Base-by-base conservation (phyloP, 1,284 basidiomycete species). In the Cryptococcus depauperatus region DNA sequence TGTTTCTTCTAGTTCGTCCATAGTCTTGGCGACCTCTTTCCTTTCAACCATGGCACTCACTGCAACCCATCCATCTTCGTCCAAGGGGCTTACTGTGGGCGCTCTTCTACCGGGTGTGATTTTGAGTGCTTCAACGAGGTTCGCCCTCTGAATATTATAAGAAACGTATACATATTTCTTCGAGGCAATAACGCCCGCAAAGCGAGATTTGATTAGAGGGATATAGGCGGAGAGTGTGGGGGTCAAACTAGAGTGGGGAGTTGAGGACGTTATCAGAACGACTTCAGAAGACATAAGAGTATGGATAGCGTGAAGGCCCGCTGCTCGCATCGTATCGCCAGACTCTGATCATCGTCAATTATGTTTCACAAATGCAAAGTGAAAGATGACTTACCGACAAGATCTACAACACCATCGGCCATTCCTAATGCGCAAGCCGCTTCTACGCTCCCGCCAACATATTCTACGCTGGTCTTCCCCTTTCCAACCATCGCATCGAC, bases 291-390 rank as follows among this genome's bases (percentile, higher is more conserved):
- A 70, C 46, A 97, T 79, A 13, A 98, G 71, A 2, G 89, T 93
- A 35, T 83, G 84, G 62, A 98, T 95, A 26, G 91, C 81, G 69
- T 88, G 86, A 44, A 99, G 76, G 38, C 93, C 93, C 2, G 92
- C 93, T 21, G 93, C 95, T 34, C 93, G 88, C 95, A 99, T 99
- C 2, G 93, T 99, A 62, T 98, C 95, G 25, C 93, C 93, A n/a
- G 89, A 95, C 72, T 98, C 93, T 89, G 67, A 25, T 25, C 29
- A 30, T 30, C 29, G 16, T 30, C 16, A 30, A 30, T 11, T 16
- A 30, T n/a, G n/a, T n/a, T n/a, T n/a, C n/a, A n/a, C n/a, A n/a
- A 28, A 25, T 22, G 13, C 8, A 25, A 5, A 14, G 29, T 33
- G 37, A n/a, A 10, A 13, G 14, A 11, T 7, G 10, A 76, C 84